Conservation (phyloP, 1,139 yeast species). For the Fermentozyma sake region DNA sequence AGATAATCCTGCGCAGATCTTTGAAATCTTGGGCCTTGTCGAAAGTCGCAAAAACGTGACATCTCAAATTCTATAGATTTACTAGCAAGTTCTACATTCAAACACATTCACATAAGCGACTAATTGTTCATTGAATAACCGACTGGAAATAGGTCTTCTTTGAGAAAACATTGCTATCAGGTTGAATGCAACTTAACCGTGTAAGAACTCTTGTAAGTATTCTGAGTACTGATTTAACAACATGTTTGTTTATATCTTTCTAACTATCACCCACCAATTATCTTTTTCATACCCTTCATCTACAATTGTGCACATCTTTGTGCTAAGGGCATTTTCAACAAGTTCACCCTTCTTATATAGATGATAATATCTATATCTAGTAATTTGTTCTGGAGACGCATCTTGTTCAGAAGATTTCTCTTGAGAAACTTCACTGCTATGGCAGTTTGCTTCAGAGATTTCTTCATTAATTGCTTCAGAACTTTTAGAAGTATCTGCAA, state of each 20-base stretch:
- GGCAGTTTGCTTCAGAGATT: slow-evolving; percentile 3
- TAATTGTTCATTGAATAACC: too few relatives aligned
- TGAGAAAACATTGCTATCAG: too few relatives aligned
- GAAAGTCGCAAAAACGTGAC: too few relatives aligned
- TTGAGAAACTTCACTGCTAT: not conserved
- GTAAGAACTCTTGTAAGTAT: too few relatives aligned
- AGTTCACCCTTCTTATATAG: slow-evolving; percentile 81
- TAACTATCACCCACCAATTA: slow-evolving; percentile 75
- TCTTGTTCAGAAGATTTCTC: slow-evolving; percentile 14
- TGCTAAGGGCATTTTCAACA: slow-evolving; percentile 57
- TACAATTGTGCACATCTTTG: slow-evolving; percentile 61
- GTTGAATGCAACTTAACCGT: too few relatives aligned
- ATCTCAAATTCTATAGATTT: too few relatives aligned
- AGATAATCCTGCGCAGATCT: too few relatives aligned
- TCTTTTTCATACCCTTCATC: slow-evolving; percentile 86
- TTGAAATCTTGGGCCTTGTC: too few relatives aligned
- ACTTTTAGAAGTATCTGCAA: slow-evolving; percentile 7
- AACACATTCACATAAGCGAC: too few relatives aligned
- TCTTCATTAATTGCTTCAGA: slow-evolving; percentile 10
- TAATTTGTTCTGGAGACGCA: slow-evolving; percentile 26
- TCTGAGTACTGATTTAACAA: too few relatives aligned
- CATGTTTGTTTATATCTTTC: slow-evolving; percentile 14
- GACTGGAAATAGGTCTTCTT: too few relatives aligned
- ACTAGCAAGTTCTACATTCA: too few relatives aligned
- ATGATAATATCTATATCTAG: slow-evolving; percentile 84